Evolutionary conservation across 2,329 filamentous ascomycete species (phyloP), one percentile per base, ranked within the genome.

Genomic region (Parafenestella ontariensis): DNA sequence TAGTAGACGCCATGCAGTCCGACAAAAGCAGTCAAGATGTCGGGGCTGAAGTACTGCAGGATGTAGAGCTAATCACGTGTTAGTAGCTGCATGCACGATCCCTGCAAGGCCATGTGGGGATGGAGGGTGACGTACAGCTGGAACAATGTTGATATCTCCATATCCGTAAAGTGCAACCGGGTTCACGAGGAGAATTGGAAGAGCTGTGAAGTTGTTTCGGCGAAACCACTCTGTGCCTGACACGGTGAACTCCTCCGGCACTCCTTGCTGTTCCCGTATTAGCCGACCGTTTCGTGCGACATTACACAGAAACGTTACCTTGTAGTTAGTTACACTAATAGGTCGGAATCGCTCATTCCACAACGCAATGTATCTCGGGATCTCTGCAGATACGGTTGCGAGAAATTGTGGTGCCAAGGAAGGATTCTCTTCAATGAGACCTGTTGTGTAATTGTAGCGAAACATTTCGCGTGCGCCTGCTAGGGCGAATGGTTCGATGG

Each of bases 1-100:
- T 74, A 74, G 61, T 75, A 76, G 8, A 73, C 73, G 21, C 67
- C 59, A 51, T 71, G 72, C n/a, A 68, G 49, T 11, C 73, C 73
- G 39, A 74, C 60, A 51, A 75, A 75, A 13, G 65, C 73, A 11
- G 69, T 72, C 8, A 76, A 54, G n/a, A 76, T 67, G 46, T 76
- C 73, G 15, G 73, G 73, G 2, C 72, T 74, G 24, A 76, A 73
- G 65, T 76, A 76, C 52, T 74, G 68, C 34, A 76, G 58, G 48
- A 75, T 69, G 61, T 76, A 76, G 23, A 76, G 68, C 73, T 76
- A 52, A 33, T 69, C 61, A 58, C 54, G 48, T 59, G 65, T 74
- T 54, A 72, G 69, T 52, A 56, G 23, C 34, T 66, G 62, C 50
- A 66, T 63, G 62, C 56, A 49, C 47, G 17, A 64, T 58, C 58